These are phyloP conservation scores for Trichoderma sp. DNA, from an alignment of 2,329 filamentous ascomycete genomes.

Conservation along the genomic window DNA sequence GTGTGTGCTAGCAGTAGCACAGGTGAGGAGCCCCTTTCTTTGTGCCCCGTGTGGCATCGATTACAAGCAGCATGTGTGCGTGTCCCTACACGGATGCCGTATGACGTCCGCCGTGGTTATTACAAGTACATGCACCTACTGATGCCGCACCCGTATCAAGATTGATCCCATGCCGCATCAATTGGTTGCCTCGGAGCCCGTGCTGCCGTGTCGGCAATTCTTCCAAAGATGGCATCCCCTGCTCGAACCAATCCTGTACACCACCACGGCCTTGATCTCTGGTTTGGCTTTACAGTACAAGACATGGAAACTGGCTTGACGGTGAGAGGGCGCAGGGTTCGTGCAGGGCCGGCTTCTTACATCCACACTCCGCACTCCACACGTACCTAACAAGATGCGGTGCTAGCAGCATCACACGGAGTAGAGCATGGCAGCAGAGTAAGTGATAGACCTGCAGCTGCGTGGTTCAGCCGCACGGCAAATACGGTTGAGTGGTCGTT, in stretches of 20 bases:
- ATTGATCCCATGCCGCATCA: background rate
- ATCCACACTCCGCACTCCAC: background rate
- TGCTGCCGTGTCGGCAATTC: background rate
- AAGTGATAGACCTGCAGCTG: background rate
- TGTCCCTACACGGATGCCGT: background rate
- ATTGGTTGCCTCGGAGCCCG: background rate
- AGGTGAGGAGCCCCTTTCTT: slow-evolving; percentile 3
- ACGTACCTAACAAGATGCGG: background rate
- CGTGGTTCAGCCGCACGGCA: background rate
- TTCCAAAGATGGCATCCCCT: slow-evolving; percentile 4
- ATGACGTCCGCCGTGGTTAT: background rate
- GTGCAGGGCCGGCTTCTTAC: background rate
- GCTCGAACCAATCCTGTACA: background rate
- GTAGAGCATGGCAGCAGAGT: background rate
- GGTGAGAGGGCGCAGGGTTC: slow-evolving; percentile 6
- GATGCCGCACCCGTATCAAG: background rate
- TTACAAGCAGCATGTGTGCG: background rate
- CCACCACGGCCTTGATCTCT: background rate
- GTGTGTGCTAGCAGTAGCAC: background rate
- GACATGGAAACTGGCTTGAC: background rate
- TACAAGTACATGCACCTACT: too few species aligned
- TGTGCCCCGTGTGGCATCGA: background rate
- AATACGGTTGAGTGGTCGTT: background rate
- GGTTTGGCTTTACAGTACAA: background rate
- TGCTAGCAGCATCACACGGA: too few species aligned